phyloP scores from a whole-genome alignment of 163 green algal genomes.

The Scenedesmus sp. region DNA sequence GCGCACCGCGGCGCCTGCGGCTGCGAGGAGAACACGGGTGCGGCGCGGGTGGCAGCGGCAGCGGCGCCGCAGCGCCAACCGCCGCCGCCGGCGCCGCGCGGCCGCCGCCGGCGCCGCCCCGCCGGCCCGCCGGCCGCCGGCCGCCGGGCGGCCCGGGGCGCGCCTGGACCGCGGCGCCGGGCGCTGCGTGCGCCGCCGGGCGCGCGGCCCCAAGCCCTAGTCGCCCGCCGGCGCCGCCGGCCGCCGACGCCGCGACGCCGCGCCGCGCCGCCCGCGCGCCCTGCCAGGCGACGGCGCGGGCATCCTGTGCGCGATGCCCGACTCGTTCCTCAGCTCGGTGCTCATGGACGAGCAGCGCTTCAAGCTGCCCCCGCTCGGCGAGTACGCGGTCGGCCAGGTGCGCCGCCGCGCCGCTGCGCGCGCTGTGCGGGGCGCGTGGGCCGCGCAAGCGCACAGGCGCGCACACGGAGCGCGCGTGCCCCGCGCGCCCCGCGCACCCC shows the following conservation, averaged over 20 bases:
- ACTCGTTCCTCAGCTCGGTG: slow-evolving; percentile 80
- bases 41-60: not conserved
- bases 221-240: not conserved
- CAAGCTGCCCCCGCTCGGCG: slow-evolving; percentile 69
- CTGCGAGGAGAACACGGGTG: slow-evolving; percentile 82
- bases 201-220: not conserved
- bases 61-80: not conserved
- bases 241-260: too few species aligned
- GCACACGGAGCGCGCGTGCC: too few species aligned
- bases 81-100: not conserved
- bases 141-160: too few species aligned
- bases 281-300: slow-evolving; percentile 93
- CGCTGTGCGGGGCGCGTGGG: too few species aligned
- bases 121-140: not conserved
- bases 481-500: too few species aligned
- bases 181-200: too few species aligned
- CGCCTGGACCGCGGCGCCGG: not conserved
- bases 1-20: slow-evolving; percentile 92
- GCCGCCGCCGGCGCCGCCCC: not conserved
- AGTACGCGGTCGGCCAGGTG: slow-evolving; percentile 88
- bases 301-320: slow-evolving; percentile 90
- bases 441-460: too few species aligned
- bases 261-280: too few species aligned
- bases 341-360: slow-evolving; percentile 75
- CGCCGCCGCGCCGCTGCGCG: slow-evolving; percentile 27